Base-by-base conservation (phyloP, 2,329 filamentous ascomycete species). In the Blastomyces silverae region DNA sequence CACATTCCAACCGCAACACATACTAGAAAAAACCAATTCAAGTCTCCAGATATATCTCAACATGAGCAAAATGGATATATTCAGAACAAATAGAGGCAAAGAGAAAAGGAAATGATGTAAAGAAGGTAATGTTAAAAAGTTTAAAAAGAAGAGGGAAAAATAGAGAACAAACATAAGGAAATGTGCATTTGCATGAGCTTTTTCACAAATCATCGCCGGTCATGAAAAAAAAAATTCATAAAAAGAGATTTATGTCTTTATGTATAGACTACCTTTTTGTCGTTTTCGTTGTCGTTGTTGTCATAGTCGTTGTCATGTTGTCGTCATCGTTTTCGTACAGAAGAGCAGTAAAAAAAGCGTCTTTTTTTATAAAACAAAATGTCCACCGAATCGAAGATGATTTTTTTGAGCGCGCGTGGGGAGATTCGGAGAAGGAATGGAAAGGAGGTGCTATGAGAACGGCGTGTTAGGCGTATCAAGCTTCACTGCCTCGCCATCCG, bases 401-500 rank as follows among this genome's bases (percentile, higher is more conserved):
- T 1, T 55, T 20, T 8, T 55, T 55, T 7, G 3, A 5, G 31
- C 31, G 28, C 22, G 52, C 1, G 15, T n/a, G n/a, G 4, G 15
- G 34, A 22, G 34, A 25, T 34, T 44, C 13, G 20, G 34, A 37
- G 11, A 22, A 39, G 10, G 28, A 28, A 28, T 28, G 3, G 56
- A 42, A 22, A 17, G 39, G 34, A 34, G 55, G n/a, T 6, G 61
- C n/a, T 56, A 55, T n/a, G 61, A 63, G 50, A 55, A 56, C 20
- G 53, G 50, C 11, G 61, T 46, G 22, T 63, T 55, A 20, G 34
- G 58, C 25, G 50, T 77, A 10, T 75, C 72, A 20, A 15, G 13
- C 13, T 66, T 78, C 75, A 50, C 11, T 2, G 25, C 75, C 76
- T 78, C 75, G 11, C 75, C 74, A 57, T 77, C 70, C 37, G 74